phyloP scores from a whole-genome alignment of 2,329 filamentous ascomycete genomes.

The Trichothecium sympodiale region DNA sequence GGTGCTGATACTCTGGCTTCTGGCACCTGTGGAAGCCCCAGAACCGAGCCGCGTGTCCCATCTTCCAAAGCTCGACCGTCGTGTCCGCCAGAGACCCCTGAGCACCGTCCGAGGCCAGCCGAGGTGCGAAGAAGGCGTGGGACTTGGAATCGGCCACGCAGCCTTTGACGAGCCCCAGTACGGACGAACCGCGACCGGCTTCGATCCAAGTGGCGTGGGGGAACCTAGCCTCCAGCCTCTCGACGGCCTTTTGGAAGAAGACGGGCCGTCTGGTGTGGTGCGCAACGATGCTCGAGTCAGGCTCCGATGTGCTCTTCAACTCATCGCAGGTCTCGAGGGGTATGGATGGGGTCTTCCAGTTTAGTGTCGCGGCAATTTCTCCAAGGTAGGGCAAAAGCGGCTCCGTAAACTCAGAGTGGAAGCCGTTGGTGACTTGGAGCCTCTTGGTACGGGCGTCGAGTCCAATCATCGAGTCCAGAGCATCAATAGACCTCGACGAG shows the following conservation, averaged over 20 bases:
- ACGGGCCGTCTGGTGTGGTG: neutral
- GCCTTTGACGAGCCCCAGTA: no score
- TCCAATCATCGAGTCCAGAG: neutral
- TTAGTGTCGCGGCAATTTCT: conserved; percentile 11
- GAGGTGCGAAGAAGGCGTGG: no score
- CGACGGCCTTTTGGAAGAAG: neutral
- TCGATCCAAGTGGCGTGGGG: no score
- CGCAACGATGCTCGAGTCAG: neutral
- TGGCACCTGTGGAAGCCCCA: no score
- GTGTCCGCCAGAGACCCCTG: no score
- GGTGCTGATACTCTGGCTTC: no score
- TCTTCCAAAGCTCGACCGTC: no score
- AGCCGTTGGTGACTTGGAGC: conserved; percentile 6
- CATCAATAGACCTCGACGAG: neutral
- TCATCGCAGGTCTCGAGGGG: conserved; percentile 1
- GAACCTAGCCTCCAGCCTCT: no score
- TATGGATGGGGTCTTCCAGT: neutral
- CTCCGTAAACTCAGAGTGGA: conserved; percentile 6
- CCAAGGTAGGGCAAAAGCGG: conserved; percentile 4
- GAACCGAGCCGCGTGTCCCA: no score
- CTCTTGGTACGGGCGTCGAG: neutral
- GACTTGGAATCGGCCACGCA: no score
- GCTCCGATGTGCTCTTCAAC: neutral
- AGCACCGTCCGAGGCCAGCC: no score
- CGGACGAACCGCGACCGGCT: no score